Percentiles rank a stretch among this genome's conserved stretches.
phyloP scores from a whole-genome alignment of 2,329 filamentous ascomycete species.

The Phialophora expanda region DNA sequence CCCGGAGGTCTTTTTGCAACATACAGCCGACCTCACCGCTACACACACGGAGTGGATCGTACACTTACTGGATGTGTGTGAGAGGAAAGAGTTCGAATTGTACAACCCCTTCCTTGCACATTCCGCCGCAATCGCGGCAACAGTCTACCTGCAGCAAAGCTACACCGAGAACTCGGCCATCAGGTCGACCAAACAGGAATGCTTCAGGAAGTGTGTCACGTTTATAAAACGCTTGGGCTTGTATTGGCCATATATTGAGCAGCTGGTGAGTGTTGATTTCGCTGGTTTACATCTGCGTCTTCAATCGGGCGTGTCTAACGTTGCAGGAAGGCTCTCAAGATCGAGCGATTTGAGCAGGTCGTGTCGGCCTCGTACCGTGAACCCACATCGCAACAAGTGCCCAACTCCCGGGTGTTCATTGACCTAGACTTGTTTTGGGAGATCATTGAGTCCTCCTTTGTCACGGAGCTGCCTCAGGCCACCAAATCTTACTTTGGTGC shows the following conservation, averaged over 20 bases:
- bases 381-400: conserved; percentile 43
- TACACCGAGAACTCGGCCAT: conserved; percentile 53
- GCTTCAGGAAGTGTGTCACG: conserved; percentile 53
- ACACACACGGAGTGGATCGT: conserved; percentile 61
- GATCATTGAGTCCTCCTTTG: conserved; percentile 55
- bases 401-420: conserved; percentile 46
- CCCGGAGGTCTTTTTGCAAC: conserved; percentile 61
- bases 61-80: conserved; percentile 56
- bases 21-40: conserved; percentile 59
- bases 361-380: conserved; percentile 53
- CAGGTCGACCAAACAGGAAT: conserved; percentile 50
- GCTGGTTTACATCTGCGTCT: background rate
- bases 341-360: conserved; percentile 51
- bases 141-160: conserved; percentile 60
- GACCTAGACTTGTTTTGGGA: conserved; percentile 57
- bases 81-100: conserved; percentile 53
- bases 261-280: conserved; percentile 46
- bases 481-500: conserved; percentile 51
- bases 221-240: conserved; percentile 52
- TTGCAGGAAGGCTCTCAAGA: conserved; percentile 48
- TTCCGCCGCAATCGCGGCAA: conserved; percentile 59
- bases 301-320: background rate
- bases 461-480: conserved; percentile 46
- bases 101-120: conserved; percentile 57
- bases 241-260: conserved; percentile 54